Percentiles rank a stretch among this genome's conserved stretches.
Conservation (phyloP, 441 rosid species). For the Gossypium laxum region DNA sequence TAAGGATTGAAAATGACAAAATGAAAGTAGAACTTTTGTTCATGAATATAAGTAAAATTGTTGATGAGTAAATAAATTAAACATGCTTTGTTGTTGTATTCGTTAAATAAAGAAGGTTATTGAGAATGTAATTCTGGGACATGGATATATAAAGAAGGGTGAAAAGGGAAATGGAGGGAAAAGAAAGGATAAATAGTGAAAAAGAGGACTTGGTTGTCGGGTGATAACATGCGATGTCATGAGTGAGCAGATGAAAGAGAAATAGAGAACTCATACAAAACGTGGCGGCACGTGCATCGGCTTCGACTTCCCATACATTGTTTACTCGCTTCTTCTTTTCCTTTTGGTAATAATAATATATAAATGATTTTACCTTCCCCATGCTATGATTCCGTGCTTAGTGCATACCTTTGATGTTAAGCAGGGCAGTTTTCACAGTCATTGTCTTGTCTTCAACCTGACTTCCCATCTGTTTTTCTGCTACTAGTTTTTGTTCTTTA, state of each 20-base stretch:
- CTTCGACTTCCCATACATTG: conserved; percentile 5
- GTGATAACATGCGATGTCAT: conserved; percentile 14
- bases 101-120: no score
- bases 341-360: not conserved
- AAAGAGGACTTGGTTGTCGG: not conserved
- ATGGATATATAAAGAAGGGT: not conserved
- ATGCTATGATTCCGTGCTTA: not conserved
- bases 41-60: no score
- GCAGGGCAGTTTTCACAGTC: not conserved
- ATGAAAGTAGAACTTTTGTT: no score
- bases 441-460: not conserved
- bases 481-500: not conserved
- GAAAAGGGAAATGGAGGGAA: no score
- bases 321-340: not conserved
- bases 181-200: not conserved
- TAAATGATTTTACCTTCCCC: not conserved
- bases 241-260: not conserved
- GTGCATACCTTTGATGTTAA: not conserved
- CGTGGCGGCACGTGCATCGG: conserved; percentile 20
- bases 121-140: not conserved
- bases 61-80: no score
- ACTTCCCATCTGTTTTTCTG: not conserved
- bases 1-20: not conserved
- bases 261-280: not conserved
- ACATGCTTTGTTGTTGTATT: no score